These are phyloP conservation scores for Suillus paluster DNA, from an alignment of 768 basidiomycete species.

Conservation along the genomic window DNA sequence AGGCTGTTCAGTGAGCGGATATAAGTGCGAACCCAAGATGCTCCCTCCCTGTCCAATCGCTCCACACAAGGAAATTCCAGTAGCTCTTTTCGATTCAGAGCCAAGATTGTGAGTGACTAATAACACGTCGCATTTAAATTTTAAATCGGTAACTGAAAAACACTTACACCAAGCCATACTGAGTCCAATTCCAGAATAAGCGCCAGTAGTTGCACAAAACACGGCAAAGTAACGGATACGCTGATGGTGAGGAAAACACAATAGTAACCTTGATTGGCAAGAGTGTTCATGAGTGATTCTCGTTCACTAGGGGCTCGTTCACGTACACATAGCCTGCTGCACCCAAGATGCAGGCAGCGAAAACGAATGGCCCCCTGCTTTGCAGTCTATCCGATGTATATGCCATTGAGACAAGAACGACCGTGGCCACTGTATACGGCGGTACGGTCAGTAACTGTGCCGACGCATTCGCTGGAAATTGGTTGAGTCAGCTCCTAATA, in stretches of 20 bases:
- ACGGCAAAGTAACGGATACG: slow-evolving; percentile 69
- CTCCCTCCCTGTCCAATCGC: slow-evolving; percentile 74
- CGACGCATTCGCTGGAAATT: slow-evolving; percentile 53
- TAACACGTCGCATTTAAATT: neutral
- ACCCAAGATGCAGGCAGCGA: slow-evolving; percentile 21
- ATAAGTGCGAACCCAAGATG: slow-evolving; percentile 66
- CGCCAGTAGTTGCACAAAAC: slow-evolving; percentile 70
- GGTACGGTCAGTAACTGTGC: slow-evolving; percentile 74
- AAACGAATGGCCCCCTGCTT: slow-evolving; percentile 45
- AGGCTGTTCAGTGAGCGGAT: slow-evolving; percentile 60
- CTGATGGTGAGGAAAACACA: slow-evolving; percentile 51
- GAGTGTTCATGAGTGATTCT: slow-evolving; percentile 49
- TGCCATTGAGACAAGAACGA: slow-evolving; percentile 55
- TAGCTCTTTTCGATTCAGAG: slow-evolving; percentile 70
- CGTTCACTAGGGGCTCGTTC: slow-evolving; percentile 46
- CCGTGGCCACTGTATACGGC: slow-evolving; percentile 67
- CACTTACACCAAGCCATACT: slow-evolving; percentile 74
- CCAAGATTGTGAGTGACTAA: slow-evolving; percentile 67
- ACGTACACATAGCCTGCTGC: slow-evolving; percentile 51
- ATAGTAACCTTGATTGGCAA: slow-evolving; percentile 40
- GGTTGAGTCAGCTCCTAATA: slow-evolving; percentile 26
- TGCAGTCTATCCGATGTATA: slow-evolving; percentile 64
- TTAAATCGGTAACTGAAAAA: slow-evolving; percentile 12
- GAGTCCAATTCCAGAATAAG: slow-evolving; percentile 69
- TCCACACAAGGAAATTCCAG: slow-evolving; percentile 72